Evolutionary conservation across 129 eudicot species (phyloP).

Genomic region (Flaveria brownii): DNA sequence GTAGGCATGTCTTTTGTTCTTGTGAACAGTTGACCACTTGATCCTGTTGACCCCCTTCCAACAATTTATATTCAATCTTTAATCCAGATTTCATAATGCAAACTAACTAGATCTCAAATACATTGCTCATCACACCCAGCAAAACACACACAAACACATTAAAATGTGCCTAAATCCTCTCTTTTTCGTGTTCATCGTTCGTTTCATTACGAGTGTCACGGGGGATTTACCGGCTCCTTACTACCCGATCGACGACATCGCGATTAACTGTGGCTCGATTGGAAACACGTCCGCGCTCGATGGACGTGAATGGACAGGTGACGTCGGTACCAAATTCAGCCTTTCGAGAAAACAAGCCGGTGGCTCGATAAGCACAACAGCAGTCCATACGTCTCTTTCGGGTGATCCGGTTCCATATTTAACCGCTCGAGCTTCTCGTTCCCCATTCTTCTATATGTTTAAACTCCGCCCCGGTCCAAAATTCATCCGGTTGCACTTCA

Average conservation of each 20-base stretch:
- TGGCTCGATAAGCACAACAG: constrained; percentile 37
- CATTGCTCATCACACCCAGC: constrained; percentile 17
- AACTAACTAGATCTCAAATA: background rate
- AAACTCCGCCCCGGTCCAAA: constrained; percentile 45
- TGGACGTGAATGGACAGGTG: constrained; percentile 46
- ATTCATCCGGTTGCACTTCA: constrained; percentile 55
- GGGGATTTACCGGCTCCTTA: constrained; percentile 42
- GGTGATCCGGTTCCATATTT: constrained; percentile 45
- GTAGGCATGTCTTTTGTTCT: constrained; percentile 22
- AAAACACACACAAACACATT: constrained; percentile 14
- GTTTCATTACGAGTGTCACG: constrained; percentile 23
- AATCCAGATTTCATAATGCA: background rate
- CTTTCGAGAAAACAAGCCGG: constrained; percentile 34
- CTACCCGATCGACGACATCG: constrained; percentile 41
- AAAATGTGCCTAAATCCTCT: constrained; percentile 30
- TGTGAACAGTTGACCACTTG: constrained; percentile 23
- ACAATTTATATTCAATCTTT: constrained; percentile 22
- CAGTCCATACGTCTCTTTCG: constrained; percentile 38
- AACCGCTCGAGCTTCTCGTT: constrained; percentile 44
- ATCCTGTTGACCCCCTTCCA: constrained; percentile 18
- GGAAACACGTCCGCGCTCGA: constrained; percentile 45
- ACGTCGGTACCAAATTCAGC: constrained; percentile 28
- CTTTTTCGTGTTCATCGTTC: constrained; percentile 17
- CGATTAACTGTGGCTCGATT: constrained; percentile 44
- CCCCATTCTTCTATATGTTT: constrained; percentile 42